Evolutionary conservation across 345 rosid genomes (phyloP).

Genomic region (Euphorbia peplus): DNA sequence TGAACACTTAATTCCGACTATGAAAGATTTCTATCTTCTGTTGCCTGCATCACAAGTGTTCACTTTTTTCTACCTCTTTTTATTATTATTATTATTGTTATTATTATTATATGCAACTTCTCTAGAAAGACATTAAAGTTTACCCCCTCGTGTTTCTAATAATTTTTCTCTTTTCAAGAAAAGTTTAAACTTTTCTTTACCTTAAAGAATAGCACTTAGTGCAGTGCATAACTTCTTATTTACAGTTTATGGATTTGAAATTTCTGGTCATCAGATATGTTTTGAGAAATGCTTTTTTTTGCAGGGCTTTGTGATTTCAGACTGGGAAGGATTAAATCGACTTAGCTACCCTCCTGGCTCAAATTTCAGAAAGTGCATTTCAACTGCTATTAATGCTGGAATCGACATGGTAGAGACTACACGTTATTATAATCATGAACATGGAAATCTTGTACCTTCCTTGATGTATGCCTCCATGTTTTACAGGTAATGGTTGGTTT

Average conservation of each 20-base stretch:
- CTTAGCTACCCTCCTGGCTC: slow-evolving; percentile 63
- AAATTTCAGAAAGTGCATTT: slow-evolving; percentile 57
- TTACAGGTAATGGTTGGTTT: slow-evolving; percentile 83
- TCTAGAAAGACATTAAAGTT: not conserved
- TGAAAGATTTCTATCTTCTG: not conserved
- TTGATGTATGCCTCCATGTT: slow-evolving; percentile 16
- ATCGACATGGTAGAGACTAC: slow-evolving; percentile 66
- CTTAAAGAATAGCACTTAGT: not conserved
- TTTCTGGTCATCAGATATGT: not conserved
- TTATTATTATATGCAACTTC: not conserved
- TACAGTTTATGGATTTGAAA: not conserved
- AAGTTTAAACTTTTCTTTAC: not conserved
- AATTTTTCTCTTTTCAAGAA: not conserved
- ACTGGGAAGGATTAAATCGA: slow-evolving; percentile 78
- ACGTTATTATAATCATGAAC: not conserved
- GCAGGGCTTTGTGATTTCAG: slow-evolving; percentile 82
- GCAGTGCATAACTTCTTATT: not conserved
- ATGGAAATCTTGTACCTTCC: not conserved
- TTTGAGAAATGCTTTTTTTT: slow-evolving; percentile 20
- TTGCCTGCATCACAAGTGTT: not conserved
- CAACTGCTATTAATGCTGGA: slow-evolving; percentile 76
- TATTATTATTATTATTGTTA: no score
- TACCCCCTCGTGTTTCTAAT: not conserved
- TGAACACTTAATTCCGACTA: slow-evolving; percentile 2
- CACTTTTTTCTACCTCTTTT: not conserved